Evolutionary conservation across 2,329 filamentous ascomycete genomes (phyloP).

Genomic region (Phialemoniopsis sp.): DNA sequence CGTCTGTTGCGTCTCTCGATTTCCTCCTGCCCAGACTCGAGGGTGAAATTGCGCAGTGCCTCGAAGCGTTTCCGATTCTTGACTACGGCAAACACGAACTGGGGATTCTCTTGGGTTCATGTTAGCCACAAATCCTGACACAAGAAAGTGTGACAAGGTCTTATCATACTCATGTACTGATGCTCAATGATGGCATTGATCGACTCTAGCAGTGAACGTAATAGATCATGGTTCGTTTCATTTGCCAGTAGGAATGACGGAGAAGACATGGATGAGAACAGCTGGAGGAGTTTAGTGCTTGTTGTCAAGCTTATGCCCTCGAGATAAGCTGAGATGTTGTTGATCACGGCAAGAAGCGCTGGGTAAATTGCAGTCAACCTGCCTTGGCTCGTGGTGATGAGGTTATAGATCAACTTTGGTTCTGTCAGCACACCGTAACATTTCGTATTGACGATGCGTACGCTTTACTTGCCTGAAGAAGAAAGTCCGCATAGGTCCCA

Average conservation of each 20-base stretch:
- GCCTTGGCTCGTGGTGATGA: slow-evolving; percentile 89
- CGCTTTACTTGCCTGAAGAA: slow-evolving; percentile 67
- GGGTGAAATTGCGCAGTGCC: slow-evolving; percentile 78
- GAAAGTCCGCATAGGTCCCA: slow-evolving; percentile 88
- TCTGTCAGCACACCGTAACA: slow-evolving; percentile 14
- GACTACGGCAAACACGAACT: slow-evolving; percentile 75
- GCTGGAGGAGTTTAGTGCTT: slow-evolving; percentile 77
- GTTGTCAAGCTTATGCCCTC: slow-evolving; percentile 71
- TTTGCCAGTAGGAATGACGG: slow-evolving; percentile 90
- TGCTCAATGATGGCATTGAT: slow-evolving; percentile 90
- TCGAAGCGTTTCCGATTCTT: slow-evolving; percentile 81
- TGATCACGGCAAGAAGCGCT: slow-evolving; percentile 84
- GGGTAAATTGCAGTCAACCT: slow-evolving; percentile 90
- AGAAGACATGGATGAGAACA: slow-evolving; percentile 89
- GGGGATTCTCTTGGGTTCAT: slow-evolving; percentile 62
- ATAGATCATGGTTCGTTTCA: slow-evolving; percentile 79
- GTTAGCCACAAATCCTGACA: slow-evolving; percentile 13
- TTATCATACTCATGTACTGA: slow-evolving; percentile 63
- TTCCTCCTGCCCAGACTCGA: slow-evolving; percentile 89
- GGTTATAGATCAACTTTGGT: slow-evolving; percentile 75
- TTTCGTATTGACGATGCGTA: background rate
- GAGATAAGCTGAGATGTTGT: slow-evolving; percentile 85
- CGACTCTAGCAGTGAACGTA: slow-evolving; percentile 80
- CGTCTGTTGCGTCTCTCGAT: slow-evolving; percentile 74
- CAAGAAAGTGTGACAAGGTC: background rate